phyloP scores from a whole-genome alignment of 352 stramenopile genomes.

The Blastocystis sp. region DNA sequence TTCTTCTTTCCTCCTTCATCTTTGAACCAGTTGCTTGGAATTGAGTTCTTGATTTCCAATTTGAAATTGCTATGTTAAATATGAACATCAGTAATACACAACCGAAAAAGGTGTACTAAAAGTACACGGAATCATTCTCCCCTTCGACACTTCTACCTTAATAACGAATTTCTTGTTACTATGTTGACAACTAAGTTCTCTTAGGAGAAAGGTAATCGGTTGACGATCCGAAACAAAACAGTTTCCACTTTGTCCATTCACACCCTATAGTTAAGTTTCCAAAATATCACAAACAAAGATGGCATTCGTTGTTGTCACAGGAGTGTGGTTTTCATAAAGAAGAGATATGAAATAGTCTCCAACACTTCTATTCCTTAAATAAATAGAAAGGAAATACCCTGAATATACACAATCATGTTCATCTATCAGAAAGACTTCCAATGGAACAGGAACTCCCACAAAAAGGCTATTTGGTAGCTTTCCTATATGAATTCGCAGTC shows the following conservation, averaged over 20 bases:
- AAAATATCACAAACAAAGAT: not conserved
- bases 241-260: conserved; percentile 7
- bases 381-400: not conserved
- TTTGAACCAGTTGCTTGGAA: conserved; percentile 51
- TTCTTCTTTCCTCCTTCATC: conserved; percentile 50
- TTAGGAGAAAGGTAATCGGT: not conserved
- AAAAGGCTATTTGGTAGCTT: conserved; percentile 2
- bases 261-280: not conserved
- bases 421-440: conserved; percentile 33
- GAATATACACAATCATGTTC: not conserved
- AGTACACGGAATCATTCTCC: not conserved
- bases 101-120: conserved; percentile 25
- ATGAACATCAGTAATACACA: not conserved
- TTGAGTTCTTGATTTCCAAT: conserved; percentile 6
- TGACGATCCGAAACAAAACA: conserved; percentile 11
- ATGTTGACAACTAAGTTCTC: conserved; percentile 15
- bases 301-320: not conserved
- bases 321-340: conserved; percentile 13
- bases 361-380: not conserved
- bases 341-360: conserved; percentile 17
- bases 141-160: not conserved
- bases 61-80: conserved; percentile 24
- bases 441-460: not conserved
- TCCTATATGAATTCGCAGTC: conserved; percentile 4
- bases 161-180: conserved; percentile 20